phyloP scores from a whole-genome alignment of 208 protist genomes.

The Phytomonas sp. region DNA sequence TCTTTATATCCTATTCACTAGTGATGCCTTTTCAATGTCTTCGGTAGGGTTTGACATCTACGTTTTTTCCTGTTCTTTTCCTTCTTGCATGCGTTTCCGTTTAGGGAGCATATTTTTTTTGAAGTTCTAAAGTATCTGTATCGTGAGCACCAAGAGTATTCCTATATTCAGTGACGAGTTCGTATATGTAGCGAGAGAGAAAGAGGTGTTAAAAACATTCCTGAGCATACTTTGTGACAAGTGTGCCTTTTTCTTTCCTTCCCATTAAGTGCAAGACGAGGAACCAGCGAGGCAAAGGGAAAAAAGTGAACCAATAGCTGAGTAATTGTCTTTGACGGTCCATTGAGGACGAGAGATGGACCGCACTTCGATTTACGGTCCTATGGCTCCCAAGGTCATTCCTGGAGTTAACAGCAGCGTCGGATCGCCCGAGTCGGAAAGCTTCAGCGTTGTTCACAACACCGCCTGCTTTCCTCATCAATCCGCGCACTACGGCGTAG shows the following conservation, averaged over 20 bases:
- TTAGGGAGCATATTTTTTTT: background rate
- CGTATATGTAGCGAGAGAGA: background rate
- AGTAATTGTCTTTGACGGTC: background rate
- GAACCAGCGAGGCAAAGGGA: background rate
- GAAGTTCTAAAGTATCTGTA: background rate
- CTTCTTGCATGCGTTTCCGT: background rate
- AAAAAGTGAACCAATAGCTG: background rate
- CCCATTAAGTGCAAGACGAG: background rate
- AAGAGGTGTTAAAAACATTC: background rate
- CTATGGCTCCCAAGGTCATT: background rate
- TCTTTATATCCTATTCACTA: too few relatives aligned
- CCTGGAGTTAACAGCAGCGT: background rate
- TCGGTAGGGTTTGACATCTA: too few relatives aligned
- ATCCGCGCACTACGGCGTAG: slow-evolving; percentile 50
- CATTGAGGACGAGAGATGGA: background rate
- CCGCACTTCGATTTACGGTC: background rate
- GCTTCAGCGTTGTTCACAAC: slow-evolving; percentile 17
- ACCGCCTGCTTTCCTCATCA: slow-evolving; percentile 26
- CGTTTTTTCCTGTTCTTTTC: background rate
- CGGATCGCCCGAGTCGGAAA: background rate
- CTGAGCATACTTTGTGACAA: background rate
- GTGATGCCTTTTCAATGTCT: too few relatives aligned
- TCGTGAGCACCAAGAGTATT: background rate
- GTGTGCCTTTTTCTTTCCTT: background rate
- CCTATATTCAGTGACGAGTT: background rate